These are phyloP conservation scores for Triticum urartu DNA, from an alignment of 176 grass and related monocot genomes.

Conservation along the genomic window DNA sequence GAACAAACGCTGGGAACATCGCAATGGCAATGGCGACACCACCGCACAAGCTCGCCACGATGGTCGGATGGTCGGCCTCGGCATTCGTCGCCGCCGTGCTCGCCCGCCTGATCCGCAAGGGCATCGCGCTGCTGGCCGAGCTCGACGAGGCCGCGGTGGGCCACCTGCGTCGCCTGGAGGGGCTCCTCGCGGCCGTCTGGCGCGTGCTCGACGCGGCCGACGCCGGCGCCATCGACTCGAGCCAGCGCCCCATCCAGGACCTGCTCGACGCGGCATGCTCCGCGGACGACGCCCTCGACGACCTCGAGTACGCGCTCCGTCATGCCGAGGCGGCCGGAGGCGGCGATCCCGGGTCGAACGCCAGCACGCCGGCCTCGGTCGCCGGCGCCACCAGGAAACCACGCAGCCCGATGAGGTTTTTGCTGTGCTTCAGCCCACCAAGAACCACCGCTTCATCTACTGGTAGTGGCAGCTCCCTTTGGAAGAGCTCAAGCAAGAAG, in stretches of 20 bases:
- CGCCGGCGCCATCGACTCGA: conserved; percentile 32
- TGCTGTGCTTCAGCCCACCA: conserved; percentile 45
- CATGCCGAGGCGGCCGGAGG: background rate
- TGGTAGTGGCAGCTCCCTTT: background rate
- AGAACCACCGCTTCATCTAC: background rate
- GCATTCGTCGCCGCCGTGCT: conserved; percentile 42
- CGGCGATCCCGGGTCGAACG: background rate
- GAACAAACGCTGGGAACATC: background rate
- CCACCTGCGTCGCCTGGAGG: conserved; percentile 49
- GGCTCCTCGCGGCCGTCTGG: conserved; percentile 33
- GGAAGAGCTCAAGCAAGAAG: conserved; percentile 6
- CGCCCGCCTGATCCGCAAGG: conserved; percentile 38
- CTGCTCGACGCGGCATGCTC: conserved; percentile 37
- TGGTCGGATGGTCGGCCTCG: conserved; percentile 29
- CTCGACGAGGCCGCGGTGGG: conserved; percentile 19
- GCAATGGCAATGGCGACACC: conserved; percentile 33
- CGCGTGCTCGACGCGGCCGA: conserved; percentile 41
- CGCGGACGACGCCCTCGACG: conserved; percentile 33
- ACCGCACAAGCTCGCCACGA: background rate
- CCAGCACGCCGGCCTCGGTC: background rate
- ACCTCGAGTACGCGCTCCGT: background rate
- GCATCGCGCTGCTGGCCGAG: conserved; percentile 6
- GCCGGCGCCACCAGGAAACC: background rate
- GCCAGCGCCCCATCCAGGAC: conserved; percentile 26
- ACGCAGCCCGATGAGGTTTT: conserved; percentile 37